These are phyloP conservation scores for Metschnikowia picachoensis DNA, from an alignment of 805 yeast genomes.

Conservation along the genomic window DNA sequence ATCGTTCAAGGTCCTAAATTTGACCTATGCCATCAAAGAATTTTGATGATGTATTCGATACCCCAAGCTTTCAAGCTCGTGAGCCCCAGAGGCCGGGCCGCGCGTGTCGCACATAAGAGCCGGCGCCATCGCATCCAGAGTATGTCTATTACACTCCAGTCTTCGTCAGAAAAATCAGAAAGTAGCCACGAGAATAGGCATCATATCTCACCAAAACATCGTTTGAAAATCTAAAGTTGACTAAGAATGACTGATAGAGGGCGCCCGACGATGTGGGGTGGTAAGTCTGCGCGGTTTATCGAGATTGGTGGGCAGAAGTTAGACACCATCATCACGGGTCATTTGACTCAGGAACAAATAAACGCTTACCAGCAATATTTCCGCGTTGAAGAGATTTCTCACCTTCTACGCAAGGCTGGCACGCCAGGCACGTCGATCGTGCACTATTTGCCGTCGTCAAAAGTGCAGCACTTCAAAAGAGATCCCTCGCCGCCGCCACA, in stretches of 20 bases:
- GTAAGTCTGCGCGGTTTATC: constrained; percentile 14
- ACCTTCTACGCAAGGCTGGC: constrained; percentile 42
- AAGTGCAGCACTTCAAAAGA: constrained; percentile 36
- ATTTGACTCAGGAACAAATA: constrained; percentile 63
- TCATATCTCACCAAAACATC: too few relatives aligned
- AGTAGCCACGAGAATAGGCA: too few relatives aligned
- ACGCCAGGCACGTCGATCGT: constrained; percentile 26
- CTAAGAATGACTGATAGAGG: constrained; percentile 13
- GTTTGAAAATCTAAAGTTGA: too few relatives aligned
- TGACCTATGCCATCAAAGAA: too few relatives aligned
- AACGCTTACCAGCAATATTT: constrained; percentile 66
- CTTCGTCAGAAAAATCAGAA: too few relatives aligned
- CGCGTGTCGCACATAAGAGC: too few relatives aligned
- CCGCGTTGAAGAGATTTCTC: constrained; percentile 77
- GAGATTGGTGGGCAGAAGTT: constrained; percentile 15
- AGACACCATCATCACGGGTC: constrained; percentile 39
- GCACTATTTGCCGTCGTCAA: constrained; percentile 45
- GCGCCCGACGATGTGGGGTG: constrained; percentile 17
- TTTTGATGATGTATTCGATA: too few relatives aligned
- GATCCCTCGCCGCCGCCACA: constrained; percentile 93
- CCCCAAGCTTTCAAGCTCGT: too few relatives aligned
- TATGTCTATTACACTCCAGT: too few relatives aligned
- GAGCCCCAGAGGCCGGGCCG: too few relatives aligned
- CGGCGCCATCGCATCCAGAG: too few relatives aligned
- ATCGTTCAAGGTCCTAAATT: too few relatives aligned